A percentile compares a stretch with the other conserved stretches of the same genome.
Conservation (phyloP, 257 asterid species). For the Gardenia jasminoides region DNA sequence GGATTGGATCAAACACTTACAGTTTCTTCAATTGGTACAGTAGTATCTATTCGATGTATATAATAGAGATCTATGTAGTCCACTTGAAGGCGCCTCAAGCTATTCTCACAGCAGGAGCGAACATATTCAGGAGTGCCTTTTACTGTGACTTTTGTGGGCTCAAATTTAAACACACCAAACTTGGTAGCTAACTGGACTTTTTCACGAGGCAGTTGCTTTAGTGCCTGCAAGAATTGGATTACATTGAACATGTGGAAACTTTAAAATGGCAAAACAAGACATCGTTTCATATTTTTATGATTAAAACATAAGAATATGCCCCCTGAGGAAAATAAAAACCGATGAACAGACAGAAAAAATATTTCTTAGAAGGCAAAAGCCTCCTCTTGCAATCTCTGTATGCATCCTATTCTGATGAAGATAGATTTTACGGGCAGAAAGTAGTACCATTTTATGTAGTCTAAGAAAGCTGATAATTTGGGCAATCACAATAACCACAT, state of each 20-base stretch:
- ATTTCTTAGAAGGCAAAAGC: not conserved
- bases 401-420: not conserved
- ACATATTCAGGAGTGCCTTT: constrained; percentile 62
- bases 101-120: constrained; percentile 61
- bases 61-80: constrained; percentile 63
- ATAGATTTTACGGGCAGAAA: not conserved
- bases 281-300: not conserved
- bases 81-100: constrained; percentile 56
- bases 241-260: not conserved
- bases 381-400: not conserved
- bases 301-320: not conserved
- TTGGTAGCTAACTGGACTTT: constrained; percentile 61
- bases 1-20: constrained; percentile 17
- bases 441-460: not conserved
- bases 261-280: not conserved
- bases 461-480: not conserved
- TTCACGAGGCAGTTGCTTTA: constrained; percentile 61
- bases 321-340: not conserved
- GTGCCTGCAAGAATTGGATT: constrained; percentile 38
- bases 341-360: not conserved
- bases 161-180: constrained; percentile 43
- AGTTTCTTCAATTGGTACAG: constrained; percentile 63
- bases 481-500: not conserved
- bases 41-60: constrained; percentile 51
- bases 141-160: constrained; percentile 31